Conservation (phyloP, 805 yeast genomes). For the Candida vaughaniae region DNA sequence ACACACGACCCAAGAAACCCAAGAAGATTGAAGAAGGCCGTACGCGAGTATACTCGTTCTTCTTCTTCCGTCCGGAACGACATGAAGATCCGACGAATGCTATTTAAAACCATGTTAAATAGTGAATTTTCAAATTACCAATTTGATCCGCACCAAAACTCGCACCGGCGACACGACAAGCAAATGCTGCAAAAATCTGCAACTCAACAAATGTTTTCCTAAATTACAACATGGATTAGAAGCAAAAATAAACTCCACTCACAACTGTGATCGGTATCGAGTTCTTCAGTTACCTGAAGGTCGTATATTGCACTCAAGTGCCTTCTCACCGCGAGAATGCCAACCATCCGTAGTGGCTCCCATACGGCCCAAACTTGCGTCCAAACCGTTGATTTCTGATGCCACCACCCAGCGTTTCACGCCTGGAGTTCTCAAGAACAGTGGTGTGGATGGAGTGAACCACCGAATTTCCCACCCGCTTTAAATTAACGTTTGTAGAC, state of each 20-base stretch:
- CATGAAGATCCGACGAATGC: constrained; percentile 74
- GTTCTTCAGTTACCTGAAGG: constrained; percentile 39
- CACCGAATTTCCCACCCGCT: constrained; percentile 68
- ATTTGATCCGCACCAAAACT: background rate
- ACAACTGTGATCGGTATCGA: constrained; percentile 63
- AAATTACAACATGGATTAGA: no score
- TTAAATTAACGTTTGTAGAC: constrained; percentile 27
- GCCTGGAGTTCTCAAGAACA: constrained; percentile 59
- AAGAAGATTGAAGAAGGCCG: constrained; percentile 72
- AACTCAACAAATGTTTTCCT: no score
- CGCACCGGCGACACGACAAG: no score
- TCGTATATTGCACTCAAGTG: constrained; percentile 64
- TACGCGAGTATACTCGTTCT: constrained; percentile 70
- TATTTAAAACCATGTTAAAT: constrained; percentile 57
- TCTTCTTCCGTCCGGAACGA: constrained; percentile 86
- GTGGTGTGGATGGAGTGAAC: constrained; percentile 46
- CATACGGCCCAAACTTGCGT: constrained; percentile 28
- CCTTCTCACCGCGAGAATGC: constrained; percentile 36
- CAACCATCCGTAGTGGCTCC: constrained; percentile 62
- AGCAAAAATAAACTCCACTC: constrained; percentile 39
- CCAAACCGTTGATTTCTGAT: constrained; percentile 45
- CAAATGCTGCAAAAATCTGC: no score
- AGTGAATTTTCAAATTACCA: background rate
- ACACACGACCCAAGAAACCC: constrained; percentile 84
- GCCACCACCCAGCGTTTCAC: constrained; percentile 60